phyloP scores from a whole-genome alignment of 495 filamentous ascomycete genomes.

The Astrocystis sublimbata region DNA sequence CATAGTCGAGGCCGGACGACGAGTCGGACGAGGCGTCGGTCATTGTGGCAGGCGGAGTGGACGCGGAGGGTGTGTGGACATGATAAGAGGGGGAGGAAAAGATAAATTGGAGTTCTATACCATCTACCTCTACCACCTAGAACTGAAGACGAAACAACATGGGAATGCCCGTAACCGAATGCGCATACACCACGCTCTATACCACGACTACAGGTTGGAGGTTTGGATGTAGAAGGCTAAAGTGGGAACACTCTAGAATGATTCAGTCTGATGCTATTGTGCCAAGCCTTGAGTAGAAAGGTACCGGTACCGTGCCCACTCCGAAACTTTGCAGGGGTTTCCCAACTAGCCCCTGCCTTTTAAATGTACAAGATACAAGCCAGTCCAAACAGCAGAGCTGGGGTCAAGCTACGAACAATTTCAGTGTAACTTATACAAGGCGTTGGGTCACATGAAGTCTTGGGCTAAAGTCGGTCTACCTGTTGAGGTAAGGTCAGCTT shows the following conservation, averaged over 20 bases:
- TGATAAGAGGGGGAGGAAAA: constrained; percentile 15
- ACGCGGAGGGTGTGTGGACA: constrained; percentile 30
- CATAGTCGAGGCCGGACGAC: constrained; percentile 38
- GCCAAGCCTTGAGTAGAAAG: too few relatives aligned
- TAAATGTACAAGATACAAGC: not conserved
- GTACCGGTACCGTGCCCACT: too few relatives aligned
- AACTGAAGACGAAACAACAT: not conserved
- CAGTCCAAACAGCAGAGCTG: too few relatives aligned
- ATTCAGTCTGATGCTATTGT: constrained; percentile 16
- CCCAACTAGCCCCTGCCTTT: too few relatives aligned
- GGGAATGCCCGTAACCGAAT: not conserved
- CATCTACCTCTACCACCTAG: not conserved
- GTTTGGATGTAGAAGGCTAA: not conserved
- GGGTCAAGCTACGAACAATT: too few relatives aligned
- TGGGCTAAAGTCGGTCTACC: constrained; percentile 6
- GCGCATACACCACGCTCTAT: not conserved
- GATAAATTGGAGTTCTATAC: not conserved
- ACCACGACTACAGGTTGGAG: too few relatives aligned
- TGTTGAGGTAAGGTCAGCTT: not conserved
- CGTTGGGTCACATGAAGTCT: not conserved
- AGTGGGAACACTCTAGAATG: not conserved
- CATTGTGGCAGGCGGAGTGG: constrained; percentile 40
- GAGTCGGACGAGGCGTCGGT: constrained; percentile 39
- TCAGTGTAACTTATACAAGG: not conserved
- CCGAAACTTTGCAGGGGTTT: not conserved